These are phyloP conservation scores for Pyrenula aspistea DNA, from an alignment of 495 filamentous ascomycete genomes.

Conservation along the genomic window DNA sequence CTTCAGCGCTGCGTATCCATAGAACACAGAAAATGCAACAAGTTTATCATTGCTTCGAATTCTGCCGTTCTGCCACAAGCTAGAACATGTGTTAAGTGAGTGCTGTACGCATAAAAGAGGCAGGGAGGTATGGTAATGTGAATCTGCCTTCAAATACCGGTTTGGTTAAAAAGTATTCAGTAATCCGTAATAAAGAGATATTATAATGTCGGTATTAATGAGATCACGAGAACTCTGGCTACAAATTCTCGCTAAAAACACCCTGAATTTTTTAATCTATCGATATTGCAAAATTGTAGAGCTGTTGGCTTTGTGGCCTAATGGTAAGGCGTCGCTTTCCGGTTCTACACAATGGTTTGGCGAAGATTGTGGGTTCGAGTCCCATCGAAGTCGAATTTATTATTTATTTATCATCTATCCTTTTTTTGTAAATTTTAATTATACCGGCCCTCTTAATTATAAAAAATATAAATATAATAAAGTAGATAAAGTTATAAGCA, in stretches of 20 bases:
- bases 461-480: no score
- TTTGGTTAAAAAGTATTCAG: not conserved
- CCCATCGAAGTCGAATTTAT: constrained; percentile 9
- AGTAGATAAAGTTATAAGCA: no score
- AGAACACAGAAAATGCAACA: not conserved
- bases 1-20: not conserved
- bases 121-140: not conserved
- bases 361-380: constrained; percentile 26
- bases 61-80: not conserved
- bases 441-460: no score
- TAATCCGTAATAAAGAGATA: not conserved
- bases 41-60: not conserved
- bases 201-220: not conserved
- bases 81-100: not conserved
- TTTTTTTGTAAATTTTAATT: no score
- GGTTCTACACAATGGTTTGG: constrained; percentile 2
- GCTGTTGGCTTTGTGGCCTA: constrained; percentile 15
- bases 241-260: not conserved
- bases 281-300: not conserved
- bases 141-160: not conserved
- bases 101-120: not conserved
- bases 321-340: constrained; percentile 24
- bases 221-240: not conserved
- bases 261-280: not conserved
- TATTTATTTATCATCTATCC: not conserved